phyloP scores from a whole-genome alignment of 148 eudicot species.

The Linanthus parryae region DNA sequence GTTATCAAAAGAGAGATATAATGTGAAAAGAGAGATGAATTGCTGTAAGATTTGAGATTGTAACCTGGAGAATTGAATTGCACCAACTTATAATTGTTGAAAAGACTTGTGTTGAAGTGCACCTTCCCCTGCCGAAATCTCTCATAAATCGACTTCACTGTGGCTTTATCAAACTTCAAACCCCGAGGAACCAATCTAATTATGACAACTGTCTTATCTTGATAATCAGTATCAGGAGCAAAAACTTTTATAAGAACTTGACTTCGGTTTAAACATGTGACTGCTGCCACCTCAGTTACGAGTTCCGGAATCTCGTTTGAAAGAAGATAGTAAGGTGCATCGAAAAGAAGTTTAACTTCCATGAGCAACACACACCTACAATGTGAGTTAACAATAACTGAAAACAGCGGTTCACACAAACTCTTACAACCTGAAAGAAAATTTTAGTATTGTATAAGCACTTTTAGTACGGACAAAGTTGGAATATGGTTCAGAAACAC shows the following conservation, averaged over 20 bases:
- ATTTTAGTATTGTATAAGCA: background rate
- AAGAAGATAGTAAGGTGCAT: slow-evolving; percentile 56
- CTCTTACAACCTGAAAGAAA: slow-evolving; percentile 71
- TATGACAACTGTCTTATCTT: slow-evolving; percentile 70
- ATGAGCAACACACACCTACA: slow-evolving; percentile 91
- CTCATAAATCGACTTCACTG: slow-evolving; percentile 68
- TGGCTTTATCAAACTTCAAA: slow-evolving; percentile 82
- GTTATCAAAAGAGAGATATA: slow-evolving; percentile 3
- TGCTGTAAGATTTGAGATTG: background rate
- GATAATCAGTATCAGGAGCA: slow-evolving; percentile 67
- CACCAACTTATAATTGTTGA: slow-evolving; percentile 72
- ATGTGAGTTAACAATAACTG: slow-evolving; percentile 63
- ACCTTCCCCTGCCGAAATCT: slow-evolving; percentile 71
- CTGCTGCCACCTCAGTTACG: slow-evolving; percentile 77
- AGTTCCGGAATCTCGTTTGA: slow-evolving; percentile 68
- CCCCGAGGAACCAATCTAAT: slow-evolving; percentile 86
- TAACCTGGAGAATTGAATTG: slow-evolving; percentile 79
- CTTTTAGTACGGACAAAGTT: background rate
- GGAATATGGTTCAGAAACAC: background rate
- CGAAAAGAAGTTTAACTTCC: slow-evolving; percentile 71
- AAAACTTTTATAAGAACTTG: slow-evolving; percentile 89
- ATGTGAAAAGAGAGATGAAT: background rate
- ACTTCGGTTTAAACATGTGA: slow-evolving; percentile 66
- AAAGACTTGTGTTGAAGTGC: slow-evolving; percentile 68
- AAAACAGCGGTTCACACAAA: slow-evolving; percentile 70